Conservation (phyloP, 2,329 filamentous ascomycete species). For the Fusarium neocosmosporiellum region DNA sequence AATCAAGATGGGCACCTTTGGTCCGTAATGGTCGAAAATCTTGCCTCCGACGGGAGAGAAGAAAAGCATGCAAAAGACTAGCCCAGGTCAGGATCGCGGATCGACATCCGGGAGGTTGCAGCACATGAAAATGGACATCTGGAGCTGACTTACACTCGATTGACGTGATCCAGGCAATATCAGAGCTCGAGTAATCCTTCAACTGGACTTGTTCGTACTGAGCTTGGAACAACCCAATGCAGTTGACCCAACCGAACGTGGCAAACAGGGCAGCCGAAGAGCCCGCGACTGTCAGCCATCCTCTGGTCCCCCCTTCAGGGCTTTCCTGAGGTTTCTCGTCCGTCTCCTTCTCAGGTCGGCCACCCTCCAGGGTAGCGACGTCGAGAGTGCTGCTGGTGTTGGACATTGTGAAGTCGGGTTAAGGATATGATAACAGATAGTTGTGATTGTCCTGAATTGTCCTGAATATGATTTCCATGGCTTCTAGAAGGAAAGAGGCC, state of each 20-base stretch:
- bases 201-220: slow-evolving; percentile 60
- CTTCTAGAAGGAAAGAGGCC: neutral
- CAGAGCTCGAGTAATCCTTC: slow-evolving; percentile 54
- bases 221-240: slow-evolving; percentile 60
- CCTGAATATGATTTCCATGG: neutral
- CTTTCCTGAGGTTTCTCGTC: neutral
- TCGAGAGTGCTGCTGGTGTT: slow-evolving; percentile 6
- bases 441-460: neutral
- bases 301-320: slow-evolving; percentile 21
- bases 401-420: slow-evolving; percentile 1
- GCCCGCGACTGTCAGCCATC: slow-evolving; percentile 31
- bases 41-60: slow-evolving; percentile 39
- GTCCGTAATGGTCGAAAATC: slow-evolving; percentile 69
- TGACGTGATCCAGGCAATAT: slow-evolving; percentile 63
- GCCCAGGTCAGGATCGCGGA: neutral
- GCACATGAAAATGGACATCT: neutral
- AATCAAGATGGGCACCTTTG: slow-evolving; percentile 59
- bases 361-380: slow-evolving; percentile 27
- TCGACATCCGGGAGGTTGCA: neutral
- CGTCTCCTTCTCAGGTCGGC: neutral
- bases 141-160: slow-evolving; percentile 47
- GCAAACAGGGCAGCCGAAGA: slow-evolving; percentile 36
- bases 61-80: slow-evolving; percentile 49
- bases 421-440: neutral
- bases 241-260: slow-evolving; percentile 43